phyloP scores from a whole-genome alignment of 2,329 filamentous ascomycete genomes.

The Magnaporthiopsis rhizophila region DNA sequence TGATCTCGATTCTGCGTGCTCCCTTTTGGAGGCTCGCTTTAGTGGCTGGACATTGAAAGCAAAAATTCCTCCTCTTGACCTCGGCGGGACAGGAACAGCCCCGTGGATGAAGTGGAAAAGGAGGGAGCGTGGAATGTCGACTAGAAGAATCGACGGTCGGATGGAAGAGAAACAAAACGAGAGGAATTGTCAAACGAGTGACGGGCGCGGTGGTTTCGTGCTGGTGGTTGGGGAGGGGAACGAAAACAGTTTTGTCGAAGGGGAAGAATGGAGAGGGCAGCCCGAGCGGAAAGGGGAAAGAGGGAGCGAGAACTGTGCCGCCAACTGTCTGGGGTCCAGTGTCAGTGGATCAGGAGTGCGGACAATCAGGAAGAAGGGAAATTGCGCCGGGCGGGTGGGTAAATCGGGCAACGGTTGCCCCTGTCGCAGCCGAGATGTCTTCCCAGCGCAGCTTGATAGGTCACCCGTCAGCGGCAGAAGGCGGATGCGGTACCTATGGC shows the following conservation, averaged over 20 bases:
- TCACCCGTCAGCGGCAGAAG: neutral
- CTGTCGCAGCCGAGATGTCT: neutral
- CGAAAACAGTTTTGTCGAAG: slow-evolving; percentile 3
- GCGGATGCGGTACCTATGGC: neutral
- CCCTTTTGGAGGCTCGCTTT: slow-evolving; percentile 6
- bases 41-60: slow-evolving; percentile 7
- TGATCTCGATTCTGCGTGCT: slow-evolving; percentile 3
- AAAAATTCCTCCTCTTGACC: slow-evolving; percentile 3
- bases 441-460: too few relatives aligned
- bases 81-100: neutral
- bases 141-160: slow-evolving; percentile 1
- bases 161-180: slow-evolving; percentile 3
- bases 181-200: slow-evolving; percentile 6
- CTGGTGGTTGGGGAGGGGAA: neutral
- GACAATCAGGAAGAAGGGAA: slow-evolving; percentile 1
- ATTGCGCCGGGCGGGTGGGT: slow-evolving; percentile 5
- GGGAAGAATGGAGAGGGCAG: neutral
- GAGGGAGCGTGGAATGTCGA: neutral
- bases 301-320: slow-evolving; percentile 3
- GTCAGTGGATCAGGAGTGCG: slow-evolving; percentile 5
- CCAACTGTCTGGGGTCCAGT: neutral
- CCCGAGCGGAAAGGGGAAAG: slow-evolving; percentile 2
- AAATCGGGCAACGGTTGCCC: slow-evolving; percentile 2
- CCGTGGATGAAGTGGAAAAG: neutral
- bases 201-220: neutral